Evolutionary conservation across 495 filamentous ascomycete species (phyloP).

Genomic region (Chlorociboria aeruginascens): DNA sequence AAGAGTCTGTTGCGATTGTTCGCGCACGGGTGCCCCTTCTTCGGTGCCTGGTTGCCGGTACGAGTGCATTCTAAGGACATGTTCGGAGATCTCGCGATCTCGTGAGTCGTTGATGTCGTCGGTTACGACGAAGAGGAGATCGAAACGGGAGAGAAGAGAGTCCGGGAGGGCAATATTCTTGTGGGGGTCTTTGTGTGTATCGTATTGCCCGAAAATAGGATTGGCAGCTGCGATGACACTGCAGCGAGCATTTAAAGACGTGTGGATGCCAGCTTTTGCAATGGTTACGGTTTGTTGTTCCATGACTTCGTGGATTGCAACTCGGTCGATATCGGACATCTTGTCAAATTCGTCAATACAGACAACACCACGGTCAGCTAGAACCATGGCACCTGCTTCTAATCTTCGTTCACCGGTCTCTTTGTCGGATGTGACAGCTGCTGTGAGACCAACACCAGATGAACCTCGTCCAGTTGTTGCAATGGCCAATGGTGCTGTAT

Average conservation of each 20-base stretch:
- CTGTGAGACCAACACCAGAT: slow-evolving; percentile 95
- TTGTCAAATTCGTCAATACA: slow-evolving; percentile 99
- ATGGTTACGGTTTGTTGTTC: slow-evolving; percentile 99
- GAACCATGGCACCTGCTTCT: slow-evolving; percentile 97
- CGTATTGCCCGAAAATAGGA: slow-evolving; percentile 96
- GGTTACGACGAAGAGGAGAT: slow-evolving; percentile 95
- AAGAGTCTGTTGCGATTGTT: slow-evolving; percentile 72
- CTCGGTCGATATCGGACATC: slow-evolving; percentile 96
- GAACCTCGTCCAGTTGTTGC: slow-evolving; percentile 96
- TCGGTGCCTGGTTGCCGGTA: slow-evolving; percentile 91
- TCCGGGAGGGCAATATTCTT: slow-evolving; percentile 97
- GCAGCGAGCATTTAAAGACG: slow-evolving; percentile 91
- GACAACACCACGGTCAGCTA: slow-evolving; percentile 91
- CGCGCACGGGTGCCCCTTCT: slow-evolving; percentile 89
- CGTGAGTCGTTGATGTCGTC: slow-evolving; percentile 92
- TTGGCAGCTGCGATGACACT: slow-evolving; percentile 96
- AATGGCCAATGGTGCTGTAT: slow-evolving; percentile 93
- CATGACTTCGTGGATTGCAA: slow-evolving; percentile 99
- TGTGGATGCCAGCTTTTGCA: slow-evolving; percentile 97
- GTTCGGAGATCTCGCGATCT: slow-evolving; percentile 87
- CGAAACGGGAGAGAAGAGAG: slow-evolving; percentile 95
- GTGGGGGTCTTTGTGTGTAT: slow-evolving; percentile 96
- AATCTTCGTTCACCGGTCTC: slow-evolving; percentile 92
- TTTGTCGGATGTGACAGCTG: slow-evolving; percentile 91
- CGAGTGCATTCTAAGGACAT: slow-evolving; percentile 94